Evolutionary conservation across 2,329 filamentous ascomycete genomes (phyloP).

Genomic region (Zalaria obscura): DNA sequence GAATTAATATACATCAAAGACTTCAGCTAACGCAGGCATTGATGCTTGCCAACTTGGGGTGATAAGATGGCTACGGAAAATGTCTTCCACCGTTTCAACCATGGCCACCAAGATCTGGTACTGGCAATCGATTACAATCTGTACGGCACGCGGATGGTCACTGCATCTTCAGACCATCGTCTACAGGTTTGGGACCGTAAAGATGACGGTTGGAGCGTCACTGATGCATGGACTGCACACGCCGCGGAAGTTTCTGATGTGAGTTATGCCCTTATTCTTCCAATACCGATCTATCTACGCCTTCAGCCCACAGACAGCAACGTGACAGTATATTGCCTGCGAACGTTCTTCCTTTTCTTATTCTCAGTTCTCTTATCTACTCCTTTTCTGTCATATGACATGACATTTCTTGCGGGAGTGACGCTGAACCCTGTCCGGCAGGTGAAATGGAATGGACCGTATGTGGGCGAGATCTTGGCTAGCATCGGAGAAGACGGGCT

Average conservation of each 20-base stretch:
- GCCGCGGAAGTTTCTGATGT: slow-evolving; percentile 83
- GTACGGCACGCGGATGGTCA: slow-evolving; percentile 83
- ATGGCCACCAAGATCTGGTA: slow-evolving; percentile 68
- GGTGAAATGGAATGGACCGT: slow-evolving; percentile 89
- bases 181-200: slow-evolving; percentile 84
- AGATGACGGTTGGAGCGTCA: slow-evolving; percentile 63
- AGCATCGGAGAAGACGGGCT: slow-evolving; percentile 82
- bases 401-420: too few relatives aligned
- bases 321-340: too few relatives aligned
- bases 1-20: too few relatives aligned
- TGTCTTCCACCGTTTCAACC: slow-evolving; percentile 45
- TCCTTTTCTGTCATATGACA: too few relatives aligned
- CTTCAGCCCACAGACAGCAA: too few relatives aligned
- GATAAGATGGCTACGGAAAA: slow-evolving; percentile 11
- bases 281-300: background rate
- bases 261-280: slow-evolving; percentile 14
- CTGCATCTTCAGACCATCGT: slow-evolving; percentile 81
- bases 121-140: slow-evolving; percentile 81
- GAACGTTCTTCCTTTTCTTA: too few relatives aligned
- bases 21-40: too few relatives aligned
- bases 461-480: slow-evolving; percentile 74
- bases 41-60: too few relatives aligned
- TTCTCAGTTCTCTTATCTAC: too few relatives aligned
- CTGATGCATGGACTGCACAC: slow-evolving; percentile 82
- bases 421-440: slow-evolving; percentile 19